These are phyloP conservation scores for Scalesia atractyloides DNA, from an alignment of 129 eudicot species.

Conservation along the genomic window DNA sequence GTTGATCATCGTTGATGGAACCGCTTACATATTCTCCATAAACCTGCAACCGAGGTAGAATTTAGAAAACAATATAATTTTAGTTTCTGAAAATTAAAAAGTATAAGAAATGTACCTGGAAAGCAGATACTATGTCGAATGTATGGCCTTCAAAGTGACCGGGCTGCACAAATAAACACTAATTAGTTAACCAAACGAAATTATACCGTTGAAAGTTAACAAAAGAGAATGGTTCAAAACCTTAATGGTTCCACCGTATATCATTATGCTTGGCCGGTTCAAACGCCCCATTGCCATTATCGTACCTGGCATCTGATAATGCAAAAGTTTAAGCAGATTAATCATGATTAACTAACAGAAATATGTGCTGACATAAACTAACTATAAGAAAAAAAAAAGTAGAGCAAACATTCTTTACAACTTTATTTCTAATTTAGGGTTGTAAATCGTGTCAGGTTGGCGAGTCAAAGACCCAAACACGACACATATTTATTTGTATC, in stretches of 20 bases:
- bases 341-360: neutral
- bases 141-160: constrained; percentile 94
- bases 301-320: constrained; percentile 95
- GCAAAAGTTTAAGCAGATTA: constrained; percentile 10
- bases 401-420: too few relatives aligned
- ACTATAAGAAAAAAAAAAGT: neutral
- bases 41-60: constrained; percentile 35
- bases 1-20: constrained; percentile 72
- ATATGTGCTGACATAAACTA: neutral
- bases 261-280: constrained; percentile 94
- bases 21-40: constrained; percentile 97
- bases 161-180: constrained; percentile 55
- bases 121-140: constrained; percentile 87
- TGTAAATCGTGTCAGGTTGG: too few relatives aligned
- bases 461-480: too few relatives aligned
- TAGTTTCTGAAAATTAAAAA: too few relatives aligned
- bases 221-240: constrained; percentile 32
- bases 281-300: constrained; percentile 99
- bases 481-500: too few relatives aligned
- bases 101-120: constrained; percentile 52
- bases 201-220: too few relatives aligned
- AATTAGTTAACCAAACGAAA: too few relatives aligned
- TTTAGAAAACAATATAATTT: too few relatives aligned
- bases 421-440: too few relatives aligned
- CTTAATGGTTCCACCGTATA: constrained; percentile 98